Percentiles rank a stretch among this genome's conserved stretches.
These are phyloP conservation scores for Yarrowia porcina DNA, from an alignment of 805 yeast species.

Conservation along the genomic window DNA sequence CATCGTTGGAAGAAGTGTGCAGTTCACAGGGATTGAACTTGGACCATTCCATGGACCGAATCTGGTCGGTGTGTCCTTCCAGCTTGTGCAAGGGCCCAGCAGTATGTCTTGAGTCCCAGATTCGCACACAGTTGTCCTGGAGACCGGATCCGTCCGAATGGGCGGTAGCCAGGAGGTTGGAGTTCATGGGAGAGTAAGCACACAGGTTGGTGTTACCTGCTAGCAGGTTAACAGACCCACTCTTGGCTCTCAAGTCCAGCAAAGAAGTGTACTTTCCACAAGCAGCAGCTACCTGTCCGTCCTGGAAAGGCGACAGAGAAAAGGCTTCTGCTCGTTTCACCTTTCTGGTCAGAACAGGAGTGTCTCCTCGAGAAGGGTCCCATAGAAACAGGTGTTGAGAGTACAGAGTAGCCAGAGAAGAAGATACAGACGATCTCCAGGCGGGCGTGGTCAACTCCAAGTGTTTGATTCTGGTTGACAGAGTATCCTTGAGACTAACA, in stretches of 20 bases:
- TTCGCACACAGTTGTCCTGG: conserved; percentile 46
- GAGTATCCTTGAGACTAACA: conserved; percentile 37
- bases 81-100: conserved; percentile 51
- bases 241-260: conserved; percentile 60
- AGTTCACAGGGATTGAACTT: conserved; percentile 42
- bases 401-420: conserved; percentile 58
- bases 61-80: conserved; percentile 53
- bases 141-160: conserved; percentile 43
- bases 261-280: conserved; percentile 68
- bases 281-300: conserved; percentile 58
- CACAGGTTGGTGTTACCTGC: conserved; percentile 40
- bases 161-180: conserved; percentile 62
- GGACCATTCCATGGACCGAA: conserved; percentile 62
- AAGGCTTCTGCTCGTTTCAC: conserved; percentile 51
- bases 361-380: conserved; percentile 61
- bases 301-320: conserved; percentile 48
- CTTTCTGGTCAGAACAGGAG: conserved; percentile 55
- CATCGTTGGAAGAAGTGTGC: conserved; percentile 61
- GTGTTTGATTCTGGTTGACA: conserved; percentile 38
- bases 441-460: conserved; percentile 41
- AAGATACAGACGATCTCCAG: conserved; percentile 47
- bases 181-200: conserved; percentile 62
- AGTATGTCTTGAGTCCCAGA: conserved; percentile 71
- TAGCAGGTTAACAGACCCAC: conserved; percentile 47
- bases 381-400: conserved; percentile 71